These are phyloP conservation scores for Candida takata DNA, from an alignment of 805 yeast genomes.

Conservation along the genomic window DNA sequence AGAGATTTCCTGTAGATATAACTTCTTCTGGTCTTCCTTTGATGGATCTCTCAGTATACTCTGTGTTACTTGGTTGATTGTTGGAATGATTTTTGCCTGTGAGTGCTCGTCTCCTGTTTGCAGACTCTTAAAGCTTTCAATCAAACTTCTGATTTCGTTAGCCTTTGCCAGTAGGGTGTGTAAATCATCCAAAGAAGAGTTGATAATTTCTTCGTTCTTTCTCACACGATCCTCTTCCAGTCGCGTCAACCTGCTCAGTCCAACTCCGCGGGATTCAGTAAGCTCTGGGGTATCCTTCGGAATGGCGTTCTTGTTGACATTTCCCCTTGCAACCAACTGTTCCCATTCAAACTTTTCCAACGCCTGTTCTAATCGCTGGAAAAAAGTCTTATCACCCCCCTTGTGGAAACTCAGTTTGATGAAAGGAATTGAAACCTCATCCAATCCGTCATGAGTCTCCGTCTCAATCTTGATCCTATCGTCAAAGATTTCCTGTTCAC, in stretches of 20 bases:
- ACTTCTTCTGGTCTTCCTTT: constrained; percentile 27
- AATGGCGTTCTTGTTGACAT: constrained; percentile 21
- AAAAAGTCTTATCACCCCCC: constrained; percentile 56
- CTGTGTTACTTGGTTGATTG: constrained; percentile 14
- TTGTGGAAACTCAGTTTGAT: constrained; percentile 71
- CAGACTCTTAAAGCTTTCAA: constrained; percentile 28
- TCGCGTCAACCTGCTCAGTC: constrained; percentile 65
- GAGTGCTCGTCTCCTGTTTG: constrained; percentile 21
- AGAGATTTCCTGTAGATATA: constrained; percentile 62
- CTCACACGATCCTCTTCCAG: constrained; percentile 46
- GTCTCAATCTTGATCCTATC: constrained; percentile 27
- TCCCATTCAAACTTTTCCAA: constrained; percentile 50
- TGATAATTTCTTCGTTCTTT: constrained; percentile 54
- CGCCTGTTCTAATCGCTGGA: constrained; percentile 35
- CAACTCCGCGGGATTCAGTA: constrained; percentile 35
- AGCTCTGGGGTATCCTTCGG: not conserved
- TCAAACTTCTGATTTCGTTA: constrained; percentile 58
- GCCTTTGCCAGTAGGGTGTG: constrained; percentile 74
- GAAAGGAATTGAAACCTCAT: constrained; percentile 20
- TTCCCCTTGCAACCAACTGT: constrained; percentile 26
- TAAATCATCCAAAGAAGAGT: constrained; percentile 67
- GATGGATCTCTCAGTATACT: constrained; percentile 11
- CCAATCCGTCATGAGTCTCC: constrained; percentile 26
- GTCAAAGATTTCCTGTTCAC: constrained; percentile 22
- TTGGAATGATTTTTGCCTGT: constrained; percentile 7